phyloP scores from a whole-genome alignment of 2,329 filamentous ascomycete species.

The Talaromyces sp. region DNA sequence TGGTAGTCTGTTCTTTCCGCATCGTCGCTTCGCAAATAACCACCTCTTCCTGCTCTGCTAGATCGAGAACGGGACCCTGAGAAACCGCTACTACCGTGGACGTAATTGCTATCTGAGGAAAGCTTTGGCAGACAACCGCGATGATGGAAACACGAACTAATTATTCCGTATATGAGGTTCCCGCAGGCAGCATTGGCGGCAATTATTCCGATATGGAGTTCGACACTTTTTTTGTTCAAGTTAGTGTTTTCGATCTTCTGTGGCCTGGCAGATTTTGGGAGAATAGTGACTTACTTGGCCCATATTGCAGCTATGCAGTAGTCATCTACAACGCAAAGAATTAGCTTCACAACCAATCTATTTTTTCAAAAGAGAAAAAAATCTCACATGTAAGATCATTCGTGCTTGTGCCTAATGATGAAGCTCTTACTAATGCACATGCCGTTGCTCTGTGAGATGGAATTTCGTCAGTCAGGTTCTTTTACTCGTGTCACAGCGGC shows the following conservation, averaged over 20 bases:
- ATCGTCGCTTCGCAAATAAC: neutral
- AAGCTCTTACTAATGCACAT: neutral
- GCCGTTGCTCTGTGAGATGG: neutral
- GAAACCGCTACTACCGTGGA: neutral
- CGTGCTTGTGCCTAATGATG: neutral
- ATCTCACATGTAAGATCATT: neutral
- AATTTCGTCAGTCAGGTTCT: neutral
- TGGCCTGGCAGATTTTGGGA: neutral
- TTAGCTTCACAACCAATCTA: neutral
- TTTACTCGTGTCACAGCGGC: neutral
- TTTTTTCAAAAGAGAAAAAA: neutral
- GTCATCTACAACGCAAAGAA: neutral
- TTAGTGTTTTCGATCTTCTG: neutral
- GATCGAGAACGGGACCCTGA: neutral
- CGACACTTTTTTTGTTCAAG: neutral
- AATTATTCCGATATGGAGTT: neutral
- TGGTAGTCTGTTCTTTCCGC: neutral
- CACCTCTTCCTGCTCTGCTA: neutral
- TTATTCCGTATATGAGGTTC: neutral
- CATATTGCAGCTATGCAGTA: neutral
- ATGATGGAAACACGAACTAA: neutral
- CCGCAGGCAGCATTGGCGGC: neutral
- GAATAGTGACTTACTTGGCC: neutral
- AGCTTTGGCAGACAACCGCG: neutral
- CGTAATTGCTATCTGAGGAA: neutral